Evolutionary conservation across 192 early-diverging fungal species (phyloP).

Genomic region (Helicostylum pulchrum): DNA sequence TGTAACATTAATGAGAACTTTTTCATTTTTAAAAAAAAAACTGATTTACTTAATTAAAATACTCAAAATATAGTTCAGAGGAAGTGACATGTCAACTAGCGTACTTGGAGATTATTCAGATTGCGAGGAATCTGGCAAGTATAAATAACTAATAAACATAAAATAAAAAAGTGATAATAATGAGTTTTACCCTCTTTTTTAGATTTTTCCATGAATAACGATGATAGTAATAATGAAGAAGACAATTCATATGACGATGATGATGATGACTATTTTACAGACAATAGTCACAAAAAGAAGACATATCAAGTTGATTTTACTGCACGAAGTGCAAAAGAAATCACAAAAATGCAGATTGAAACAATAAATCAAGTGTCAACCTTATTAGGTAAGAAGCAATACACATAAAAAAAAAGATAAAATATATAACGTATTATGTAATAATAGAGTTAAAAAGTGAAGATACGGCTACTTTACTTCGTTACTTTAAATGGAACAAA

Average conservation of each 20-base stretch:
- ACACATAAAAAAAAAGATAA: background rate
- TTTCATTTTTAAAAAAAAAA: background rate
- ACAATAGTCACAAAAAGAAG: slow-evolving; percentile 56
- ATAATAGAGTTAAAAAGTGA: slow-evolving; percentile 45
- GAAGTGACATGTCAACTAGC: no score
- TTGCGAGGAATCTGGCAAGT: background rate
- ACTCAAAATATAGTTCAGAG: no score
- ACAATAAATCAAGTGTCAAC: slow-evolving; percentile 71
- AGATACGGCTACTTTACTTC: slow-evolving; percentile 63
- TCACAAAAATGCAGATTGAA: slow-evolving; percentile 56
- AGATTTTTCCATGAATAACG: background rate
- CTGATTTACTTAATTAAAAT: no score
- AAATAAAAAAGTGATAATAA: background rate
- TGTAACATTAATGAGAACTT: no score
- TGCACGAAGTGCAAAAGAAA: slow-evolving; percentile 59
- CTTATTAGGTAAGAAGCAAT: slow-evolving; percentile 55
- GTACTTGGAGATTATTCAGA: no score
- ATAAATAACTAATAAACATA: background rate
- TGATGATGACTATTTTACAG: slow-evolving; percentile 56
- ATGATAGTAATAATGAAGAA: slow-evolving; percentile 20
- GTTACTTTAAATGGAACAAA: slow-evolving; percentile 84
- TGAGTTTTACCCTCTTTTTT: no score
- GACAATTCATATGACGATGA: slow-evolving; percentile 57
- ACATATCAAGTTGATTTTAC: slow-evolving; percentile 76
- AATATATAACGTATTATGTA: slow-evolving; percentile 27